Evolutionary conservation across 257 asterid species (phyloP).

Genomic region (Parsonsia alboflavescens): DNA sequence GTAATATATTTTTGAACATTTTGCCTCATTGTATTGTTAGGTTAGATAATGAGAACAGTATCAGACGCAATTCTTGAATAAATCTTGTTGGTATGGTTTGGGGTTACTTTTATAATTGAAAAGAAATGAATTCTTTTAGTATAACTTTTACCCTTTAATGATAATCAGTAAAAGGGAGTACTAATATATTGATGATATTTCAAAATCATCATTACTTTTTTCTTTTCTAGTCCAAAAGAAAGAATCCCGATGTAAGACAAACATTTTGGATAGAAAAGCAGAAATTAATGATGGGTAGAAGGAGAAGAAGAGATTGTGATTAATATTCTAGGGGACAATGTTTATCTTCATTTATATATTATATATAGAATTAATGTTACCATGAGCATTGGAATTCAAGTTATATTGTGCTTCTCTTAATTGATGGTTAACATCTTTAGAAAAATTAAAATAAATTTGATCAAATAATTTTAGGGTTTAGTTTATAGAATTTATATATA

Average conservation of each 20-base stretch:
- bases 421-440: too few relatives aligned
- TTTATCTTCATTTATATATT: not conserved
- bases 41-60: not conserved
- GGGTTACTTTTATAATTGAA: too few relatives aligned
- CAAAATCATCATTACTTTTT: constrained; percentile 4
- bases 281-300: not conserved
- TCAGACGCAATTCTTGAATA: not conserved
- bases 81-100: not conserved
- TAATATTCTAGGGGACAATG: not conserved
- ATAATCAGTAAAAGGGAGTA: not conserved
- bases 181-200: not conserved
- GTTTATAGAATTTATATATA: too few relatives aligned
- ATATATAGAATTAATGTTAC: too few relatives aligned
- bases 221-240: not conserved
- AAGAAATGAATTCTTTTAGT: not conserved
- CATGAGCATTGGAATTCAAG: too few relatives aligned
- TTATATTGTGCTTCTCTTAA: too few relatives aligned
- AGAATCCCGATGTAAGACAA: constrained; percentile 17
- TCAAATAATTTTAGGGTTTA: too few relatives aligned
- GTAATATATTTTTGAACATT: not conserved
- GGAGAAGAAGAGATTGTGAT: too few relatives aligned
- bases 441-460: too few relatives aligned
- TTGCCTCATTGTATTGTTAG: not conserved
- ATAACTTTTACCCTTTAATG: not conserved
- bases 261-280: constrained; percentile 3